Evolutionary conservation across 83 land plant genomes (phyloP).

Genomic region (Thuja plicata): DNA sequence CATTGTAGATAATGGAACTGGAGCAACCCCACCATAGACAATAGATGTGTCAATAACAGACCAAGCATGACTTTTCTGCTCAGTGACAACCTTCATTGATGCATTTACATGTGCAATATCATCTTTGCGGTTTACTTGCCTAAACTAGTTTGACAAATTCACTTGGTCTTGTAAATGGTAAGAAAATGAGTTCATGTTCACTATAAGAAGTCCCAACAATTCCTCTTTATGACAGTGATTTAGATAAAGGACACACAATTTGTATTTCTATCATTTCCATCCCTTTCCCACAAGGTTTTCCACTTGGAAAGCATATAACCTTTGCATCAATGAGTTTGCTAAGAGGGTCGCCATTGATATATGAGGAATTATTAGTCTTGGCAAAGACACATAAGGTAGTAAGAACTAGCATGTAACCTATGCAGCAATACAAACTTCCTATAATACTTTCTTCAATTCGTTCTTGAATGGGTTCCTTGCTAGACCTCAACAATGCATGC

Average conservation of each 20-base stretch:
- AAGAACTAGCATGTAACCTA: no score
- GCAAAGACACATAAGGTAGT: no score
- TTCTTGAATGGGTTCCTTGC: no score
- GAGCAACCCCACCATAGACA: slow-evolving; percentile 92
- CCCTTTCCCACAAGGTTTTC: no score
- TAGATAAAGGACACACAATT: slow-evolving; percentile 1
- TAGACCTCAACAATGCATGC: no score
- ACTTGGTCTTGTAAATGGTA: slow-evolving; percentile 83
- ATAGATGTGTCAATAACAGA: slow-evolving; percentile 69
- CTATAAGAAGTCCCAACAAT: slow-evolving; percentile 65
- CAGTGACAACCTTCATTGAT: slow-evolving; percentile 72
- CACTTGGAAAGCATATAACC: no score
- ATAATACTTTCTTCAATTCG: no score
- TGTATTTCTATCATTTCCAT: slow-evolving; percentile 5
- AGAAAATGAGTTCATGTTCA: slow-evolving; percentile 36
- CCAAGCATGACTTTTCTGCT: slow-evolving; percentile 45
- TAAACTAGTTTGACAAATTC: slow-evolving; percentile 97
- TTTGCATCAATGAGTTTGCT: no score
- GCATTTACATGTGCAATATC: slow-evolving; percentile 99
- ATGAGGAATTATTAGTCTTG: no score
- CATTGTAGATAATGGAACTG: slow-evolving; percentile 56
- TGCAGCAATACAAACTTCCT: no score
- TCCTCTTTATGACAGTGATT: slow-evolving; percentile 79
- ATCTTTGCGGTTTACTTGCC: slow-evolving; percentile 94
- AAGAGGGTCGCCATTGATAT: no score